phyloP scores from a whole-genome alignment of 2,329 filamentous ascomycete species.

The Alternaria atra region DNA sequence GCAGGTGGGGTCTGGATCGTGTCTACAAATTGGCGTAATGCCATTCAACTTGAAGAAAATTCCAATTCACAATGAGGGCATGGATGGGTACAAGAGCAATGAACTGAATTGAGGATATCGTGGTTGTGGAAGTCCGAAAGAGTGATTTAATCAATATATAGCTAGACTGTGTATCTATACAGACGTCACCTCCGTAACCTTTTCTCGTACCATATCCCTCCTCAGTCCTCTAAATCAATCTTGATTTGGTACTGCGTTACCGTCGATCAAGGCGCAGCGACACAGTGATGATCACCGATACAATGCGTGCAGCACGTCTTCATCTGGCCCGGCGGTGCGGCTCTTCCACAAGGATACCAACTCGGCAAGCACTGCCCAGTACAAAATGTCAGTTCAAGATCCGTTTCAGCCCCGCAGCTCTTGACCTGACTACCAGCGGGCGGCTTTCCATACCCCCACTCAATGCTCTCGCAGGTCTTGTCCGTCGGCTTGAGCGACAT shows the following conservation, averaged over 20 bases:
- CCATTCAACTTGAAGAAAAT: not conserved
- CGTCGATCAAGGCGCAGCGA: constrained; percentile 22
- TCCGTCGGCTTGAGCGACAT: constrained; percentile 38
- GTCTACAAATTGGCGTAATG: not conserved
- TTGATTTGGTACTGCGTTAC: not conserved
- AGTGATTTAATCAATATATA: not conserved
- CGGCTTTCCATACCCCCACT: constrained; percentile 34
- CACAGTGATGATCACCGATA: constrained; percentile 41
- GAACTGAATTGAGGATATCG: not conserved
- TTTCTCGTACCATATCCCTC: not conserved
- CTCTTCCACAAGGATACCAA: constrained; percentile 38
- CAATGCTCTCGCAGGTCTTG: constrained; percentile 32
- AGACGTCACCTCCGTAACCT: not conserved
- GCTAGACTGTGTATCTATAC: not conserved
- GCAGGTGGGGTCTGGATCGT: not conserved
- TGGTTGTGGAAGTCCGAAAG: not conserved
- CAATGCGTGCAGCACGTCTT: constrained; percentile 40
- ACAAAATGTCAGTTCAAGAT: constrained; percentile 42
- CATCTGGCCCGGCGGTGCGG: constrained; percentile 29
- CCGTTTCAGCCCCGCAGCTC: constrained; percentile 30
- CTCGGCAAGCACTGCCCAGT: constrained; percentile 41
- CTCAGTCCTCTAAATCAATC: not conserved
- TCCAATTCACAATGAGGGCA: not conserved
- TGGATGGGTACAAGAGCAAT: not conserved
- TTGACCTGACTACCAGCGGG: constrained; percentile 35